These are phyloP conservation scores for Vaccinium darrowii DNA, from an alignment of 148 eudicot genomes.

Conservation along the genomic window DNA sequence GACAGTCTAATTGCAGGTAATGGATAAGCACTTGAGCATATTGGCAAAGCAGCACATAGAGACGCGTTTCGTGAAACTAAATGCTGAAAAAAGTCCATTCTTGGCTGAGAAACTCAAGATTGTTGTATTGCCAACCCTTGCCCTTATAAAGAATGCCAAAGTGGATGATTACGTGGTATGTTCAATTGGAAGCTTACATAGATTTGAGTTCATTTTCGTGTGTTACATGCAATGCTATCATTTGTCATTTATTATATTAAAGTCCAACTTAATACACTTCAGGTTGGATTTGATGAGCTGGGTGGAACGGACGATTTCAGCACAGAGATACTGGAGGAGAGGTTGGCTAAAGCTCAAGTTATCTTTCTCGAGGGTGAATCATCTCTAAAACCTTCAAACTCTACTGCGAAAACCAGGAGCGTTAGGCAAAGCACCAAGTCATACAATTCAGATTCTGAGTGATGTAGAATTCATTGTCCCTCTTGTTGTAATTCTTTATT, in stretches of 20 bases:
- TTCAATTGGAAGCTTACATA: conserved; percentile 3
- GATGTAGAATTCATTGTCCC: conserved; percentile 9
- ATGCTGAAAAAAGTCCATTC: conserved; percentile 95
- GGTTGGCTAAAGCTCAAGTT: conserved; percentile 72
- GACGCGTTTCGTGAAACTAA: conserved; percentile 81
- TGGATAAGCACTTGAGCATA: conserved; percentile 85
- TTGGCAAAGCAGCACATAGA: conserved; percentile 91
- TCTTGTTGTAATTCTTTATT: background rate
- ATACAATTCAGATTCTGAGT: conserved; percentile 77
- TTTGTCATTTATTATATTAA: background rate
- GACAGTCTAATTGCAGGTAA: conserved; percentile 52
- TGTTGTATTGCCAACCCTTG: conserved; percentile 89
- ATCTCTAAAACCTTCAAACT: conserved; percentile 50
- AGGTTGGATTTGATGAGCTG: conserved; percentile 97
- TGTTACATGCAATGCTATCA: background rate
- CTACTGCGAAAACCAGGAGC: conserved; percentile 54
- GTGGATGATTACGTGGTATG: conserved; percentile 94
- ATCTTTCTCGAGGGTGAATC: conserved; percentile 85
- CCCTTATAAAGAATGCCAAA: conserved; percentile 83
- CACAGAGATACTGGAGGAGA: conserved; percentile 90
- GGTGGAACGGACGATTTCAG: conserved; percentile 83
- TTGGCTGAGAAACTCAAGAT: conserved; percentile 87
- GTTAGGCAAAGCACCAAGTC: conserved; percentile 68
- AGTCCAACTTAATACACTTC: conserved; percentile 10
- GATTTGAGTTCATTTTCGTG: background rate